phyloP scores from a whole-genome alignment of 805 yeast species.

The Lipomyces mesembrius region DNA sequence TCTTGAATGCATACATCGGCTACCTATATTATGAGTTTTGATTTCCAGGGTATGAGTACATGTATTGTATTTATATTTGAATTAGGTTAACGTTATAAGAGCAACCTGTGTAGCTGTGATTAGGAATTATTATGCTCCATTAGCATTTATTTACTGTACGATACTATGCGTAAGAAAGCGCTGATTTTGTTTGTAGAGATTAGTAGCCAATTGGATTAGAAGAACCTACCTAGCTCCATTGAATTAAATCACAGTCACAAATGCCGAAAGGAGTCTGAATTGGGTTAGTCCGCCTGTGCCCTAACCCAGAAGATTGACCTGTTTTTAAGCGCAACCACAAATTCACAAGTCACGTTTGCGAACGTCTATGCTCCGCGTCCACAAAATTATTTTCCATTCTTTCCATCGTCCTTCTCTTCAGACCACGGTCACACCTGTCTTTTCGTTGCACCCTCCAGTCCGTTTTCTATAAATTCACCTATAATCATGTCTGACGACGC shows the following conservation, averaged over 20 bases:
- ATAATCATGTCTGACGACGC: slow-evolving; percentile 50
- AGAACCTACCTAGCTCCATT: neutral
- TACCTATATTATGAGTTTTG: neutral
- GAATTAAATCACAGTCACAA: neutral
- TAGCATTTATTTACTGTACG: neutral
- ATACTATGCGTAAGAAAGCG: neutral
- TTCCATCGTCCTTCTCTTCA: slow-evolving; percentile 16
- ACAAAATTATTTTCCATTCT: slow-evolving; percentile 15
- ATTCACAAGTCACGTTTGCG: neutral
- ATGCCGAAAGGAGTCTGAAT: neutral
- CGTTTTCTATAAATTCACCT: slow-evolving; percentile 10
- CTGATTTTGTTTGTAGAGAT: neutral
- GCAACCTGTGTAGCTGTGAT: neutral
- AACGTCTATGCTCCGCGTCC: neutral
- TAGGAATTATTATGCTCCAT: neutral
- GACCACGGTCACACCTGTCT: neutral
- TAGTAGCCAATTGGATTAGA: neutral
- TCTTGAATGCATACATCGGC: neutral
- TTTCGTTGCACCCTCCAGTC: slow-evolving; percentile 6
- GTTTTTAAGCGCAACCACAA: neutral
- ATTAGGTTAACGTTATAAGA: neutral
- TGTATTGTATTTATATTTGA: neutral
- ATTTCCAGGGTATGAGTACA: neutral
- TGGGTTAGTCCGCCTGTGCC: neutral
- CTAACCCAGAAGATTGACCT: neutral